Conservation (phyloP, 73 alveolate species). For the Tetrahymena elliotti region DNA sequence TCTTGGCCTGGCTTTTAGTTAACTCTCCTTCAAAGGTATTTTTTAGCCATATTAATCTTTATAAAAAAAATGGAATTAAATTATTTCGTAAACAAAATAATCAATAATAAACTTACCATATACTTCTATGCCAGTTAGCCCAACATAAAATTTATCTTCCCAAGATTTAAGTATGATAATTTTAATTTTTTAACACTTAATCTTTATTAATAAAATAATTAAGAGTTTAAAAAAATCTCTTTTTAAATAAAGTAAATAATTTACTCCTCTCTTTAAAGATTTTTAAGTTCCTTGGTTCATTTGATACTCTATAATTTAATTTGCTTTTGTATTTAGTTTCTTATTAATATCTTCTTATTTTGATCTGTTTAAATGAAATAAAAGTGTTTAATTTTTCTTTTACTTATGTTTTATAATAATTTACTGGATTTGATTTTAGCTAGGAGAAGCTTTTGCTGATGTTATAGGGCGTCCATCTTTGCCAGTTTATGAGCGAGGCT, state of each 20-base stretch:
- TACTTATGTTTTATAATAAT: background rate
- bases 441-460: conserved; percentile 30
- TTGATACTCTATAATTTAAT: background rate
- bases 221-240: background rate
- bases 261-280: conserved; percentile 25
- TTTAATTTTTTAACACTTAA: conserved; percentile 41
- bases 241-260: background rate
- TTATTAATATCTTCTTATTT: background rate
- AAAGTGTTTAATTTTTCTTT: background rate
- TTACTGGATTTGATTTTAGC: background rate
- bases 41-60: background rate
- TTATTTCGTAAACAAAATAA: conserved; percentile 3
- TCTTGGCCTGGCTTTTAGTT: conserved; percentile 55
- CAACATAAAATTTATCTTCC: conserved; percentile 73
- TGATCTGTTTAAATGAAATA: background rate
- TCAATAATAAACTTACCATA: conserved; percentile 19
- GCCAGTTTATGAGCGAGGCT: conserved; percentile 16
- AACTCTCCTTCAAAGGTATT: conserved; percentile 3
- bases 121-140: conserved; percentile 71
- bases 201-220: background rate
- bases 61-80: background rate
- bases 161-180: conserved; percentile 48
- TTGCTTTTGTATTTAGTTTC: conserved; percentile 15
- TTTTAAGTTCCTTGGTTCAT: conserved; percentile 32
- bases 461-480: conserved; percentile 51